Evolutionary conservation across 306 rosid species (phyloP), one percentile per base, ranked within the genome.

Genomic region (Ammopiptanthus mongolicus): DNA sequence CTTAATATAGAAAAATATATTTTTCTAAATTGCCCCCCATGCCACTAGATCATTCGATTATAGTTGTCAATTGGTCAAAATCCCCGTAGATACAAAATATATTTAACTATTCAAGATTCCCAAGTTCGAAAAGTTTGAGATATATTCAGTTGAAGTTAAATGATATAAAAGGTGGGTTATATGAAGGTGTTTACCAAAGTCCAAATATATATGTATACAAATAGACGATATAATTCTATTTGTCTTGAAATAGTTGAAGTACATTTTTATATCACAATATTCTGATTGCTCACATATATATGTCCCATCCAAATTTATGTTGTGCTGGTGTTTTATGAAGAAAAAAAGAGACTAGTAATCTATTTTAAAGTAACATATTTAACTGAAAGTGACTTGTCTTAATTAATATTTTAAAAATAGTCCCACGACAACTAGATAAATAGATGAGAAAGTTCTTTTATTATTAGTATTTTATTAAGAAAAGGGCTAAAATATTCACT

Each of bases 1-100:
- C n/a, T n/a, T n/a, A n/a, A n/a, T n/a, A n/a, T n/a, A n/a, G n/a
- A n/a, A n/a, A n/a, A n/a, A n/a, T n/a, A n/a, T n/a, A n/a, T n/a
- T n/a, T n/a, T n/a, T n/a, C n/a, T n/a, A n/a, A n/a, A n/a, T n/a
- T n/a, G n/a, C n/a, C n/a, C n/a, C n/a, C n/a, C n/a, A n/a, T n/a
- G n/a, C n/a, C n/a, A n/a, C n/a, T n/a, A n/a, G n/a, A n/a, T n/a
- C n/a, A n/a, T n/a, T n/a, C n/a, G n/a, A n/a, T n/a, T n/a, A n/a
- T n/a, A n/a, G n/a, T n/a, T n/a, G n/a, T n/a, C n/a, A n/a, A 4
- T 29, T 1, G 56, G 50, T 62, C 71, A 51, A 47, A 82, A 77
- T 71, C 60, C 51, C 28, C 67, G 9, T 58, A 62, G 64, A 39
- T 61, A 48, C 41, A 73, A 5, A 29, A 65, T 41, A 68, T 23